Conservation (phyloP, 371 early-diverging fungal species). For the Saksenaea oblongispora region DNA sequence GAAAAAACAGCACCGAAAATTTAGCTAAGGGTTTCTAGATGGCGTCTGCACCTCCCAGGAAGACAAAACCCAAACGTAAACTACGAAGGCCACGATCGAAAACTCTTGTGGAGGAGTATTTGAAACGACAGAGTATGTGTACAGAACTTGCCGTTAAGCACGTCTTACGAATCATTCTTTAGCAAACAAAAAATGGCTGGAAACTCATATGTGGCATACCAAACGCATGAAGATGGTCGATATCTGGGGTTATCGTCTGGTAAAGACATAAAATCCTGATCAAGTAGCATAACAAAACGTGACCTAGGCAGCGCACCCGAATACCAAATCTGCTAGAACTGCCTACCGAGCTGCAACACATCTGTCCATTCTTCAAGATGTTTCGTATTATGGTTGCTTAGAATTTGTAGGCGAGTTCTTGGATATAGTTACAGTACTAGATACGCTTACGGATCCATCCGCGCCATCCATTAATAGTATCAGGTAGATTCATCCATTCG, state of each 20-base stretch:
- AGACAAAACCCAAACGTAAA: conserved; percentile 8
- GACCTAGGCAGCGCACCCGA: conserved; percentile 73
- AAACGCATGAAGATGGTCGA: conserved; percentile 94
- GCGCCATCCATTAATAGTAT: conserved; percentile 60
- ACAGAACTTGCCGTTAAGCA: not conserved
- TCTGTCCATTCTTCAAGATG: conserved; percentile 79
- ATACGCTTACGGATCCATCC: conserved; percentile 63
- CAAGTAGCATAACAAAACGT: not conserved
- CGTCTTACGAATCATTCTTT: not conserved
- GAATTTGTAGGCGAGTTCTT: conserved; percentile 64
- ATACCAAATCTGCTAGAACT: conserved; percentile 79
- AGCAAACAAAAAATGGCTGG: conserved; percentile 79
- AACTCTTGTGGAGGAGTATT: conserved; percentile 16
- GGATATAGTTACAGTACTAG: conserved; percentile 51
- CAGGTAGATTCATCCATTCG: conserved; percentile 43
- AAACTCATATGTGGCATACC: conserved; percentile 98
- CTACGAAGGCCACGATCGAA: conserved; percentile 9
- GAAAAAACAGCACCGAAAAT: not conserved
- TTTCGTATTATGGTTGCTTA: conserved; percentile 75
- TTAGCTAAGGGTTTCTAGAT: conserved; percentile 8
- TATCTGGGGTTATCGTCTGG: conserved; percentile 84
- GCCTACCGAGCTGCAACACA: conserved; percentile 77
- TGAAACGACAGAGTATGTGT: conserved; percentile 21
- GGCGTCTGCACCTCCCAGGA: conserved; percentile 15
- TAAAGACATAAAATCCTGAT: conserved; percentile 13